Evolutionary conservation across 176 grass and related monocot species (phyloP), one percentile per base, ranked within the genome.

Genomic region (Rhipidocladum racemiflorum): DNA sequence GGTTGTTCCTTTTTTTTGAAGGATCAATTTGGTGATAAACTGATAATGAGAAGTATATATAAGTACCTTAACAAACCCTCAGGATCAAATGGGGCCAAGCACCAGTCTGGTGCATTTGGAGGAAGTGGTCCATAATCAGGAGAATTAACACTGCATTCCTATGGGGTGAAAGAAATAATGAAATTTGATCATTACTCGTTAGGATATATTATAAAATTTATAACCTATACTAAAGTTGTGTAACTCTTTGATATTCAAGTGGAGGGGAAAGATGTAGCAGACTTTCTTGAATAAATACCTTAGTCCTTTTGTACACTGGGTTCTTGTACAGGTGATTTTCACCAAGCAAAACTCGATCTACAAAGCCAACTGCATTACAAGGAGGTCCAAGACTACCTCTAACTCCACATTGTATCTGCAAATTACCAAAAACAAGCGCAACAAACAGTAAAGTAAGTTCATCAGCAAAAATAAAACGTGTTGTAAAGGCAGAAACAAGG

Each of bases 101-200:
- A 99, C 96, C 96, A 99, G 9, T 75, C 68, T 62, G 96, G 96
- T 65, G 96, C 85, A 72, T 94, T 88, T 65, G 83, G 83, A 69
- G 92, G 96, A 50, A 93, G 82, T 6, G 92, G 86, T 62, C 96
- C 96, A 81, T 99, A 93, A 89, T 95, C 92, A 81, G 96, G 96
- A 78, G 92, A 99, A 59, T 95, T 93, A 46, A 90, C 75, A 79
- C 96, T 99, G 86, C 91, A 99, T 91, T 95, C 92, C 96, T 98
- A 65, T 65, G 75, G 74, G 18, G 21, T 79, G 59, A 76, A 65
- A 72, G 7, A 76, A 90, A 75, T 11, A 25, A 64, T 8, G 20
- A 53, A 46, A 57, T 30, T 74, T 45, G 8, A 78, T 45, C 6
- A 4, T 62, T 34, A 18, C 74, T 54, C 4, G 4, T 68, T 34